Conservation (phyloP, 345 rosid species). For the Arabis hirsuta region DNA sequence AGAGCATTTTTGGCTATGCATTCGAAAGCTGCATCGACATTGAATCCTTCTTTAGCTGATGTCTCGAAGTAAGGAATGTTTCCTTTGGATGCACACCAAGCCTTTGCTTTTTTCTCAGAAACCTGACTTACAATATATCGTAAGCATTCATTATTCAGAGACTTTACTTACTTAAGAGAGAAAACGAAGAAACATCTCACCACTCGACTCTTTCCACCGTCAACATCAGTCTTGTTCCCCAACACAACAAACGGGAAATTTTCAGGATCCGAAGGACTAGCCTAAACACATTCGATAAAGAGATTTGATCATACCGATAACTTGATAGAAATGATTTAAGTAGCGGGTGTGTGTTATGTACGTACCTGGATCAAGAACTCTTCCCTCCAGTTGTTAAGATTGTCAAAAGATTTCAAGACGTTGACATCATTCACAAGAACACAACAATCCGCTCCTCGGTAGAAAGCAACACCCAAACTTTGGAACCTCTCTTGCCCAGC, state of each 20-base stretch:
- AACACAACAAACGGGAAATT: slow-evolving; percentile 77
- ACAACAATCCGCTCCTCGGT: slow-evolving; percentile 85
- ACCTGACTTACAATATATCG: slow-evolving; percentile 46
- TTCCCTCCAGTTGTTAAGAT: slow-evolving; percentile 84
- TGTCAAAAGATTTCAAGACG: slow-evolving; percentile 74
- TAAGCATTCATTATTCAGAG: background rate
- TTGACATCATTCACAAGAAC: slow-evolving; percentile 85
- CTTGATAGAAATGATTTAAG: background rate
- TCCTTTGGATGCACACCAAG: slow-evolving; percentile 91
- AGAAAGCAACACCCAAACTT: slow-evolving; percentile 83
- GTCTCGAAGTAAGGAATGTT: slow-evolving; percentile 88
- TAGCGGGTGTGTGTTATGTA: too few relatives aligned
- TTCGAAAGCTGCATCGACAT: slow-evolving; percentile 80
- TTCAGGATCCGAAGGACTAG: slow-evolving; percentile 82
- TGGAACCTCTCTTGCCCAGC: slow-evolving; percentile 92
- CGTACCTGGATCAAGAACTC: slow-evolving; percentile 80
- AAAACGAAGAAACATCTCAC: slow-evolving; percentile 46
- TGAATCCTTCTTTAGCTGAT: slow-evolving; percentile 85
- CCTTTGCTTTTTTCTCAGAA: slow-evolving; percentile 83
- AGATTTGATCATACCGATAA: background rate
- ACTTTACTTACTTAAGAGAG: background rate
- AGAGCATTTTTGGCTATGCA: slow-evolving; percentile 81
- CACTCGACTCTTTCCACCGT: slow-evolving; percentile 80
- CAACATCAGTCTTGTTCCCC: slow-evolving; percentile 84
- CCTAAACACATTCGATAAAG: slow-evolving; percentile 51